Percentiles rank a stretch among this genome's conserved stretches.
These are phyloP conservation scores for Scheffersomyces stipitis DNA, from an alignment of 805 yeast species.

Conservation along the genomic window DNA sequence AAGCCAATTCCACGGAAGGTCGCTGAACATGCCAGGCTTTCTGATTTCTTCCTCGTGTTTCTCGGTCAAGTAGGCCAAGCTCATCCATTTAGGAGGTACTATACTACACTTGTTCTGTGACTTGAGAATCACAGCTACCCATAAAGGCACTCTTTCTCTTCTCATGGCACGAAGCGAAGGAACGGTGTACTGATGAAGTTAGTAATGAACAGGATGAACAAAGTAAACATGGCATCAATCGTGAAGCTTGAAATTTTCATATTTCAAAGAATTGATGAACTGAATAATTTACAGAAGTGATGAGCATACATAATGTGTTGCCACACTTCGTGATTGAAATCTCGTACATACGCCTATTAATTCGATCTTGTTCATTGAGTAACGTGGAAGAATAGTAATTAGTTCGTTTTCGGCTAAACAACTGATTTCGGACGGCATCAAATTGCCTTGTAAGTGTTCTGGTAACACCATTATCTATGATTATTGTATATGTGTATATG, in stretches of 20 bases:
- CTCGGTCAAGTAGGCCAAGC: constrained; percentile 49
- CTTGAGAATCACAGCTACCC: constrained; percentile 84
- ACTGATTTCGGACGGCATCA: constrained; percentile 75
- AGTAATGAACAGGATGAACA: too few species aligned
- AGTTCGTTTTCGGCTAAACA: constrained; percentile 82
- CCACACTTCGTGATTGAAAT: constrained; percentile 7
- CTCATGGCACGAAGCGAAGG: constrained; percentile 68
- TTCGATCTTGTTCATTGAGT: constrained; percentile 61
- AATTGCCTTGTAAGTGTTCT: constrained; percentile 47
- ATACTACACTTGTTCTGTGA: constrained; percentile 84
- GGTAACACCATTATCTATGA: constrained; percentile 60
- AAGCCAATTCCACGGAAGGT: constrained; percentile 86
- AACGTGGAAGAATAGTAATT: constrained; percentile 76
- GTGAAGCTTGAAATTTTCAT: too few species aligned
- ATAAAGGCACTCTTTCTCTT: constrained; percentile 70
- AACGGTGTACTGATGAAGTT: constrained; percentile 40
- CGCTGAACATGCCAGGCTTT: constrained; percentile 58
- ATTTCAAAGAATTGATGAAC: too few species aligned
- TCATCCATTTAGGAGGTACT: constrained; percentile 85
- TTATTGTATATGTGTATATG: background rate
- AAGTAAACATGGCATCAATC: too few species aligned
- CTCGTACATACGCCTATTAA: constrained; percentile 61
- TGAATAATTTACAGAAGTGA: too few species aligned
- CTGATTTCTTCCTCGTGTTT: constrained; percentile 67
- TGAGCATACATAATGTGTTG: too few species aligned